phyloP scores from a whole-genome alignment of 805 yeast genomes.

The Metschnikowia borealis region DNA sequence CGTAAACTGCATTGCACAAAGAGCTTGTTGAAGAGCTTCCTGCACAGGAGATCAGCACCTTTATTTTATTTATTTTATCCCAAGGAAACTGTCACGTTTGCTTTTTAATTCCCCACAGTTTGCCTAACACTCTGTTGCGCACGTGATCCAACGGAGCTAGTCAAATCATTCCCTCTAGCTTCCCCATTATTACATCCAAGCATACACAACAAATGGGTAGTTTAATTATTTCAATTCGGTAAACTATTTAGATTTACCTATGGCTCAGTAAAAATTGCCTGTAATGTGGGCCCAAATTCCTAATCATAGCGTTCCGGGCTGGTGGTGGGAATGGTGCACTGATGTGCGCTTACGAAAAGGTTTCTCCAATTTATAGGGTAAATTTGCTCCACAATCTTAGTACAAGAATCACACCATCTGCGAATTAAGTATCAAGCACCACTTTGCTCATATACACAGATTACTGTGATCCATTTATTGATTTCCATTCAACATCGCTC shows the following conservation, averaged over 20 bases:
- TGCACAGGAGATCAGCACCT: not conserved
- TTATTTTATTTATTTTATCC: not conserved
- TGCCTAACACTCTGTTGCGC: slow-evolving; percentile 1
- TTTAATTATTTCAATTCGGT: not conserved
- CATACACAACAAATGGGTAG: not conserved
- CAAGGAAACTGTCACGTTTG: not conserved
- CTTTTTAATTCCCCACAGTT: slow-evolving; percentile 13
- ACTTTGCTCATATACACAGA: not conserved
- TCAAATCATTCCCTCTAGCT: not conserved
- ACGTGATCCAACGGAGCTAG: slow-evolving; percentile 12
- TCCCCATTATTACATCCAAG: not conserved
- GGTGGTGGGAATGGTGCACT: slow-evolving; percentile 9
- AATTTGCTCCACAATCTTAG: slow-evolving; percentile 7
- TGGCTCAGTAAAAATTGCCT: not conserved
- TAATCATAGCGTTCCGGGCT: not conserved
- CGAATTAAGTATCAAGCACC: slow-evolving; percentile 7
- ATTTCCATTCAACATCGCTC: not conserved
- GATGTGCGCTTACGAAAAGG: slow-evolving; percentile 16
- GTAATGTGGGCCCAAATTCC: not conserved
- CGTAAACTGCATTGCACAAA: not conserved
- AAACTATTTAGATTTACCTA: no score
- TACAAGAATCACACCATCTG: slow-evolving; percentile 10
- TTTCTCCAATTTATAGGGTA: slow-evolving; percentile 11
- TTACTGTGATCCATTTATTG: not conserved
- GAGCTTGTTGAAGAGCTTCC: not conserved